phyloP scores from a whole-genome alignment of 352 stramenopile species.

The Lagenidium sp. region DNA sequence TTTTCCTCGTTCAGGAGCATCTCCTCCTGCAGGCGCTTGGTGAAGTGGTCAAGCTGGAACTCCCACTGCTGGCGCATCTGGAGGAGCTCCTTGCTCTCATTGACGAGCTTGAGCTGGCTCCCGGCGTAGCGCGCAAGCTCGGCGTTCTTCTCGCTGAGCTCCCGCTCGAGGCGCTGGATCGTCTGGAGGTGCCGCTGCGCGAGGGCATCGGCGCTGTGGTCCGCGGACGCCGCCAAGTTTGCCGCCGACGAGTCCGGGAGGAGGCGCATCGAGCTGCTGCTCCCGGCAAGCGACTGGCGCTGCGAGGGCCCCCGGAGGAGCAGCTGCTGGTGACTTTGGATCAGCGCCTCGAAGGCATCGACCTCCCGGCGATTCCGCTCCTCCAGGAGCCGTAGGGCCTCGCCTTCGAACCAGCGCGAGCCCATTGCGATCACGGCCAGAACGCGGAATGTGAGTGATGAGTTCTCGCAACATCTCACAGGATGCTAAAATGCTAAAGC shows the following conservation, averaged over 20 bases:
- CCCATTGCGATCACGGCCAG: neutral
- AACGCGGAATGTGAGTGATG: too few species aligned
- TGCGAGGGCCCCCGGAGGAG: constrained; percentile 27
- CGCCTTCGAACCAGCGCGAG: constrained; percentile 19
- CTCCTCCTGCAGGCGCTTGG: constrained; percentile 54
- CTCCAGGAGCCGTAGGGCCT: constrained; percentile 45
- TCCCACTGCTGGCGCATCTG: constrained; percentile 55
- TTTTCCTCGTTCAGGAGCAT: constrained; percentile 53
- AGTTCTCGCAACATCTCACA: too few species aligned
- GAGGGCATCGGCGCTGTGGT: constrained; percentile 18
- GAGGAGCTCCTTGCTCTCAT: constrained; percentile 64
- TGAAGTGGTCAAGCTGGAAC: constrained; percentile 38
- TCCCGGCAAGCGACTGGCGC: constrained; percentile 3
- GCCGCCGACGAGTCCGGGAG: neutral
- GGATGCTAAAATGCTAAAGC: too few species aligned
- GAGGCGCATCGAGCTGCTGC: neutral
- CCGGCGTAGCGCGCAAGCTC: constrained; percentile 38
- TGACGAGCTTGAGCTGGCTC: constrained; percentile 55
- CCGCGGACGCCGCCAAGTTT: neutral
- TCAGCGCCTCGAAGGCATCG: constrained; percentile 40
- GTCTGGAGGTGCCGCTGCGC: constrained; percentile 42
- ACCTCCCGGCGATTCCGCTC: constrained; percentile 56
- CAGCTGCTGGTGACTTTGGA: constrained; percentile 64
- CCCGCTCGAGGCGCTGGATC: constrained; percentile 61
- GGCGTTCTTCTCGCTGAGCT: constrained; percentile 60